Evolutionary conservation across 805 yeast genomes (phyloP), one percentile per base, ranked within the genome.

Genomic region (Ascoidea asiatica): DNA sequence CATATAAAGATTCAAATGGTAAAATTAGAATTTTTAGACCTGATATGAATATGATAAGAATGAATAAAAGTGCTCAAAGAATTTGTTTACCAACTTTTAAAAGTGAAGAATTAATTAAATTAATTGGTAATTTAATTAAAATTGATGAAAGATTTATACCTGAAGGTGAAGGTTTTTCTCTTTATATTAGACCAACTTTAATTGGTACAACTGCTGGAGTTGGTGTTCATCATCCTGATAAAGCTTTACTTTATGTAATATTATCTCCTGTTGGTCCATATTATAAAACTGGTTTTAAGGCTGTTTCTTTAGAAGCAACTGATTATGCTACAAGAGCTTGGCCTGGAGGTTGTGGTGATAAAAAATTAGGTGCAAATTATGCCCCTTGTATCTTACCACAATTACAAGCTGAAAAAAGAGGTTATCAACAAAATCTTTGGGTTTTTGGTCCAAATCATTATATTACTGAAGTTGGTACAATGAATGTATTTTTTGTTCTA

Each of bases 311-410:
- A 52, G 96, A 90, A 67, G 97, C 97, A 53, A 89, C 96, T 35
- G 95, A 87, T 60, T 79, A 85, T 55, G 95, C 95, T 43, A 89
- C 89, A 33, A 84, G 98, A 29, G 97, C 98, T 23, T 90, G 97
- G 97, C 97, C 97, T 60, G 95, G 95, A 58, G 98, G 97, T 64
- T 88, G 79, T 55, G 98, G 98, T 66, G 83, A 90, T 76, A 81
- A 77, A 65, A 90, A 90, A 67, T 77, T 90, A 57, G 98, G 98
- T 64, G 97, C 95, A 49, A 90, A 90, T 72, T 90, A 90, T 60
- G 98, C 97, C 40, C 97, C 97, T 50, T 85, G 96, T 63, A 78
- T 89, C 57, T 72, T 75, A 60, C 97, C 97, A 29, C 96, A 87
- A 67, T 69, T 75, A 55, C 81, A 85, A 66, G 96, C 97, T 43